Percentiles rank a stretch among this genome's conserved stretches.
These are phyloP conservation scores for Phytophthora melonis DNA, from an alignment of 352 stramenopile genomes.

Conservation along the genomic window DNA sequence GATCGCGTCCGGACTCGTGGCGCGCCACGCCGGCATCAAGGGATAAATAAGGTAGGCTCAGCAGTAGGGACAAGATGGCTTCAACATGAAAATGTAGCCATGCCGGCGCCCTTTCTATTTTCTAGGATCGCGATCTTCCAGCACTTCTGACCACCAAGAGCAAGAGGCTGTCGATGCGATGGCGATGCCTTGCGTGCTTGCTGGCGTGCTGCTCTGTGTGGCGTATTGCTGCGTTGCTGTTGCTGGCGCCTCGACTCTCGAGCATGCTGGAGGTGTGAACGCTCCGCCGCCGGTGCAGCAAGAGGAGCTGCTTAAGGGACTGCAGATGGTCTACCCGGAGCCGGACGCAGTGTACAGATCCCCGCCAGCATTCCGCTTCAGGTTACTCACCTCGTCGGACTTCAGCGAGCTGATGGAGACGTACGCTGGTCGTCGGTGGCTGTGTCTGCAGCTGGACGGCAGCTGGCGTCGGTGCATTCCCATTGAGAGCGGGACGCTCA, in stretches of 20 bases:
- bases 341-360: conserved; percentile 34
- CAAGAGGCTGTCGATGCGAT: conserved; percentile 11
- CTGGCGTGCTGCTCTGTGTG: conserved; percentile 9
- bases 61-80: neutral
- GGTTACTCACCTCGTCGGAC: conserved; percentile 13
- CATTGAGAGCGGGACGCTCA: conserved; percentile 25
- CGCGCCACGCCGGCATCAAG: conserved; percentile 40
- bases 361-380: conserved; percentile 34
- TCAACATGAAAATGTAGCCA: conserved; percentile 2
- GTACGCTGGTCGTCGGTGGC: conserved; percentile 28
- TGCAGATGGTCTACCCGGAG: conserved; percentile 28
- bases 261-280: neutral
- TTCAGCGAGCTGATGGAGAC: conserved; percentile 14
- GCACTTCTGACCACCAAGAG: conserved; percentile 11
- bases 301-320: conserved; percentile 19
- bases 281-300: neutral
- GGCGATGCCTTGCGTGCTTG: conserved; percentile 5
- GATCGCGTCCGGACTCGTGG: conserved; percentile 42
- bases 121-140: conserved; percentile 24
- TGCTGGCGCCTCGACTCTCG: neutral
- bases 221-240: neutral
- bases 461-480: conserved; percentile 29
- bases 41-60: conserved; percentile 6
- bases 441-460: conserved; percentile 37
- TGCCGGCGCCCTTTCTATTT: conserved; percentile 9